These are phyloP conservation scores for Lepraria neglecta DNA, from an alignment of 495 filamentous ascomycete species.

Conservation along the genomic window DNA sequence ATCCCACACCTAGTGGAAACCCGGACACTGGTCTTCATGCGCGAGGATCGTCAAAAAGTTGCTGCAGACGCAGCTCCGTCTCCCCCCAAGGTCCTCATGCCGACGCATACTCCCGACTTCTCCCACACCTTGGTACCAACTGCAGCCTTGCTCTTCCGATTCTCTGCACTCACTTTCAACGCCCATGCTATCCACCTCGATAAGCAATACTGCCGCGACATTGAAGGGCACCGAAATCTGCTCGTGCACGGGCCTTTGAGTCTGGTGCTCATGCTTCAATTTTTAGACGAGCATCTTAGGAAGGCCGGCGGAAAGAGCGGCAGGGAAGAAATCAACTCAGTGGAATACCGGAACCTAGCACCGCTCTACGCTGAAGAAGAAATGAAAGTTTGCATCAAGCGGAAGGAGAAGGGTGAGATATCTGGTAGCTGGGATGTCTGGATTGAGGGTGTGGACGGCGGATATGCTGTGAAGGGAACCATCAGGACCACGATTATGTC, in stretches of 20 bases:
- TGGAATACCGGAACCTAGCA: conserved; percentile 78
- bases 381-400: conserved; percentile 51
- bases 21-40: conserved; percentile 58
- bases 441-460: conserved; percentile 55
- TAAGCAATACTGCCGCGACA: conserved; percentile 54
- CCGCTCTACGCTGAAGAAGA: conserved; percentile 70
- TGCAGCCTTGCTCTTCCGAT: conserved; percentile 68
- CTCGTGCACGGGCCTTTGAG: conserved; percentile 83
- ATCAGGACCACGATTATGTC: conserved; percentile 24
- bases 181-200: conserved; percentile 84
- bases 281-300: conserved; percentile 48
- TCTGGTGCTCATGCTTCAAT: conserved; percentile 64
- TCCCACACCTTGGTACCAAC: conserved; percentile 56
- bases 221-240: conserved; percentile 67
- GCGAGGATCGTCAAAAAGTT: conserved; percentile 27
- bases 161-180: conserved; percentile 78
- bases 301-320: background rate
- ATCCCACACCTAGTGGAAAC: conserved; percentile 38
- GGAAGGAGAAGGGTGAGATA: conserved; percentile 20
- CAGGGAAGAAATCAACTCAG: conserved; percentile 35
- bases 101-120: conserved; percentile 46
- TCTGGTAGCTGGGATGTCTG: conserved; percentile 50
- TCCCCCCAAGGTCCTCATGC: conserved; percentile 26
- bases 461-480: conserved; percentile 56
- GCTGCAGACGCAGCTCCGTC: conserved; percentile 16